A percentile compares a stretch with the other conserved stretches of the same genome.
These are phyloP conservation scores for Coelastrella sp. DNA, from an alignment of 139 green algal species.

Conservation along the genomic window DNA sequence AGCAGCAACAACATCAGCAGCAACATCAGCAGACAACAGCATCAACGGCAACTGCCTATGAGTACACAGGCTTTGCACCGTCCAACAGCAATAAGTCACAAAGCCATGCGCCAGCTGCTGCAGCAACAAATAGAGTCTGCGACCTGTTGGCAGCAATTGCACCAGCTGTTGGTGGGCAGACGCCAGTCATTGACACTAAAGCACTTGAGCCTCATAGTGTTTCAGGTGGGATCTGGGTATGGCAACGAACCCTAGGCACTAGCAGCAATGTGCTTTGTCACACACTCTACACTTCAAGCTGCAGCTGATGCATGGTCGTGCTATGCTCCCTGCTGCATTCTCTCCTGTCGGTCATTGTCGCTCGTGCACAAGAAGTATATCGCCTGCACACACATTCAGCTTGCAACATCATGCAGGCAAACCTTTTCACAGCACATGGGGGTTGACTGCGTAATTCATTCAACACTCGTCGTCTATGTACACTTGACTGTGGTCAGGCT, in stretches of 20 bases:
- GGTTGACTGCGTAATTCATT: too few species aligned
- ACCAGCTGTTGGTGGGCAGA: slow-evolving; percentile 16
- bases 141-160: slow-evolving; percentile 23
- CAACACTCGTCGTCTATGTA: too few species aligned
- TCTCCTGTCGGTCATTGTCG: too few species aligned
- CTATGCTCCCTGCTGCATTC: too few species aligned
- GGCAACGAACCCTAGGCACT: not conserved
- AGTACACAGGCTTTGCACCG: not conserved
- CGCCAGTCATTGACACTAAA: slow-evolving; percentile 7
- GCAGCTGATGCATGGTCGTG: too few species aligned
- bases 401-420: too few species aligned
- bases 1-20: not conserved
- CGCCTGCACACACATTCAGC: too few species aligned
- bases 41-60: not conserved
- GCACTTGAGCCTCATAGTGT: slow-evolving; percentile 15
- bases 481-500: too few species aligned
- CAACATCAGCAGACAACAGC: slow-evolving; percentile 13
- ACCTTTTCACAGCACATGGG: too few species aligned
- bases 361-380: too few species aligned
- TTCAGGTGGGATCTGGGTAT: not conserved
- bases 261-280: not conserved
- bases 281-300: not conserved
- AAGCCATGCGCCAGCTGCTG: slow-evolving; percentile 8
- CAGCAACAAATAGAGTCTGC: slow-evolving; percentile 16
- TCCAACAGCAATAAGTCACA: not conserved